Percentiles rank a stretch among this genome's conserved stretches.
phyloP scores from a whole-genome alignment of 2,329 filamentous ascomycete genomes.

The Fusarium palustre region DNA sequence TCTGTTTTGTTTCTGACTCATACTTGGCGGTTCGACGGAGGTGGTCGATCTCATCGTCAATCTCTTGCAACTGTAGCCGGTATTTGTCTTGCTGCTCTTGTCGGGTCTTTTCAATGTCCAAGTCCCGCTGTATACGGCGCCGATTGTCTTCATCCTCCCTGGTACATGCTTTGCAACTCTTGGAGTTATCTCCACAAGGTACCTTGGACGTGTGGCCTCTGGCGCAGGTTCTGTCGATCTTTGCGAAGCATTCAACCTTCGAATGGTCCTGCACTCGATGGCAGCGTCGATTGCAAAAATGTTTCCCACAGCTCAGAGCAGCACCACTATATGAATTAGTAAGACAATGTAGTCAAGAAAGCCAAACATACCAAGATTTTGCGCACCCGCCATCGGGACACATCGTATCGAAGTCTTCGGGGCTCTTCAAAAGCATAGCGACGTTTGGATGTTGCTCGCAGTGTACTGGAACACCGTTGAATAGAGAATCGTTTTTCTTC shows the following conservation, averaged over 20 bases:
- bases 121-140: conserved; percentile 58
- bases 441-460: conserved; percentile 70
- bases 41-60: conserved; percentile 67
- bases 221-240: conserved; percentile 60
- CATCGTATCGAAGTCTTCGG: conserved; percentile 68
- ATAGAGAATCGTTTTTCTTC: conserved; percentile 62
- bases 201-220: conserved; percentile 62
- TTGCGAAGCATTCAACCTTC: conserved; percentile 52
- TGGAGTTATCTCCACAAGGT: conserved; percentile 57
- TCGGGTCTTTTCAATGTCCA: conserved; percentile 63
- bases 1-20: conserved; percentile 57
- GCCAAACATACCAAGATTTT: conserved; percentile 66
- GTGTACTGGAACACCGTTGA: conserved; percentile 69
- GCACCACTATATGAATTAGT: conserved; percentile 55
- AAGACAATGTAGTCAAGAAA: no score
- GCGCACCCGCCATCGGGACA: conserved; percentile 79
- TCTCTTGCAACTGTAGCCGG: conserved; percentile 56
- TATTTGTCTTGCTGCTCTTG: conserved; percentile 60
- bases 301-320: conserved; percentile 66
- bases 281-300: conserved; percentile 70
- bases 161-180: conserved; percentile 64
- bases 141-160: conserved; percentile 60
- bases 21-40: conserved; percentile 59
- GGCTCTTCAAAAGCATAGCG: conserved; percentile 58
- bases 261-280: conserved; percentile 72